Conservation (phyloP, 192 early-diverging fungal species). For the Powellomyces hirtus region DNA sequence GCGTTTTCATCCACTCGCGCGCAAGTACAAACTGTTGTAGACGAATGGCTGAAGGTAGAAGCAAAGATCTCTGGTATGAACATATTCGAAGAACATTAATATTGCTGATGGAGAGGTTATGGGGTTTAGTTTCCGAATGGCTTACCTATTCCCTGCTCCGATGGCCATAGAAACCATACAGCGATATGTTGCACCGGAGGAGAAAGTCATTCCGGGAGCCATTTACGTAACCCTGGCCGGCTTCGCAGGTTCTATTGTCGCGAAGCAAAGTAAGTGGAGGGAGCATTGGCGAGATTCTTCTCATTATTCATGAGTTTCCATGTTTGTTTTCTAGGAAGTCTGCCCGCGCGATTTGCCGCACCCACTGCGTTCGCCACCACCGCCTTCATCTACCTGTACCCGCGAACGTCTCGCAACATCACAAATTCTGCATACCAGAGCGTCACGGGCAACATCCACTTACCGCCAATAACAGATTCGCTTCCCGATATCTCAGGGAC, state of each 20-base stretch:
- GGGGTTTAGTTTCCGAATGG: no score
- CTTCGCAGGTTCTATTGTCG: constrained; percentile 39
- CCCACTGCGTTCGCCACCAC: constrained; percentile 14
- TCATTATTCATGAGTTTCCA: not conserved
- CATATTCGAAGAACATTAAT: no score
- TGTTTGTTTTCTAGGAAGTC: constrained; percentile 4
- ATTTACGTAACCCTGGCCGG: constrained; percentile 38
- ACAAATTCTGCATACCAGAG: not conserved
- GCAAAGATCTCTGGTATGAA: not conserved
- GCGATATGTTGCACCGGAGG: constrained; percentile 8
- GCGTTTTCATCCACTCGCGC: constrained; percentile 28
- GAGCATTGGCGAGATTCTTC: not conserved
- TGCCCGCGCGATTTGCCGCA: constrained; percentile 2
- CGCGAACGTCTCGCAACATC: constrained; percentile 25
- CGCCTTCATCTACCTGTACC: constrained; percentile 26
- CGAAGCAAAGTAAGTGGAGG: constrained; percentile 31
- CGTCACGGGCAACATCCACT: not conserved
- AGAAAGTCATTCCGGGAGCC: constrained; percentile 29
- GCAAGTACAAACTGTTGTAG: constrained; percentile 33
- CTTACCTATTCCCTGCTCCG: no score
- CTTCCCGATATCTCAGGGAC: not conserved
- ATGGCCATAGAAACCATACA: not conserved
- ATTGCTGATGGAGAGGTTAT: no score
- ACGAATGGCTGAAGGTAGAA: constrained; percentile 36
- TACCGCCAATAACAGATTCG: not conserved